Conservation (phyloP, 768 basidiomycete species). For the Boletus reticulatus region DNA sequence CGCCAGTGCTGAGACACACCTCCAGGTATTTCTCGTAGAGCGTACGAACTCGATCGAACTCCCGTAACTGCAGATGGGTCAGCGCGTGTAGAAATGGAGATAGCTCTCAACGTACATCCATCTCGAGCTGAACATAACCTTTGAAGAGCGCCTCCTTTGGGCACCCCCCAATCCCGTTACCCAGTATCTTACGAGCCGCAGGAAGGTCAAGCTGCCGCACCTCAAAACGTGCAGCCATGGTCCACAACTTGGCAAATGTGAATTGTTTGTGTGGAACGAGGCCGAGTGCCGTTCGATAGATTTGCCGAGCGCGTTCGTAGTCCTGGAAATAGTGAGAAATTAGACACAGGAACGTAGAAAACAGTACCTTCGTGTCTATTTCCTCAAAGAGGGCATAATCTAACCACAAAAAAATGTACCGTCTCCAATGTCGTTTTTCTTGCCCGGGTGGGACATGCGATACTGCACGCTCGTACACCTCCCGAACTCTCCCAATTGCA, state of each 20-base stretch:
- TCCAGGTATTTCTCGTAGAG: conserved; percentile 95
- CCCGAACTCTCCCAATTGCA: conserved; percentile 68
- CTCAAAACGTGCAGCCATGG: conserved; percentile 91
- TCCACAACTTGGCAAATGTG: conserved; percentile 97
- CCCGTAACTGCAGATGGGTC: conserved; percentile 61
- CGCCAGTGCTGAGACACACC: conserved; percentile 38
- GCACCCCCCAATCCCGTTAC: conserved; percentile 90
- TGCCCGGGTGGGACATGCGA: conserved; percentile 92
- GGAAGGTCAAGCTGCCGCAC: conserved; percentile 76
- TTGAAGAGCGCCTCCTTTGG: conserved; percentile 96
- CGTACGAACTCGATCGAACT: conserved; percentile 90
- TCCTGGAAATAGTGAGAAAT: conserved; percentile 49
- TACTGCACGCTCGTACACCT: conserved; percentile 94
- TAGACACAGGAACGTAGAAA: background rate
- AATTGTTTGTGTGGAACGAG: conserved; percentile 96
- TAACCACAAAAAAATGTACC: conserved; percentile 91
- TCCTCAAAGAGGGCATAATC: conserved; percentile 98
- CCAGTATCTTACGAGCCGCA: conserved; percentile 87
- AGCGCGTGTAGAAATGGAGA: conserved; percentile 3
- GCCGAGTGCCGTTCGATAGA: conserved; percentile 86
- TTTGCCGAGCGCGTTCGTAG: conserved; percentile 78
- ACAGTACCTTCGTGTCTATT: conserved; percentile 79
- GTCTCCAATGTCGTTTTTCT: conserved; percentile 90
- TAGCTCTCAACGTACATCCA: conserved; percentile 56
- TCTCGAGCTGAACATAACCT: conserved; percentile 91